Conservation (phyloP, 352 stramenopile genomes). For the Phytophthora pseudosyringae region DNA sequence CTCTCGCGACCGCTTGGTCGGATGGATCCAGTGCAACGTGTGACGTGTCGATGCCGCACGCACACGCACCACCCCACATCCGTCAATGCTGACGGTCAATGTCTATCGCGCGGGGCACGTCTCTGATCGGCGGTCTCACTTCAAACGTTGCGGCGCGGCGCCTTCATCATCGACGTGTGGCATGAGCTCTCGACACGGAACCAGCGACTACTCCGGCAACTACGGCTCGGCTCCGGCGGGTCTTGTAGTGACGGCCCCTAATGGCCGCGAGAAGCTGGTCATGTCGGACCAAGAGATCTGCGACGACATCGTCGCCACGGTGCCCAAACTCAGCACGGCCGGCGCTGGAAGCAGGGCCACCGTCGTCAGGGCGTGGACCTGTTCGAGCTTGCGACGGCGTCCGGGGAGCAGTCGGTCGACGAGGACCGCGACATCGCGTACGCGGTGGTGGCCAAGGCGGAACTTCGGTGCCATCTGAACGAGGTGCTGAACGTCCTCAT, state of each 20-base stretch:
- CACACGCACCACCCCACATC: constrained; percentile 19
- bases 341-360: constrained; percentile 49
- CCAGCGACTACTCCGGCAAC: constrained; percentile 21
- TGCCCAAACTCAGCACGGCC: constrained; percentile 57
- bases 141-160: constrained; percentile 19
- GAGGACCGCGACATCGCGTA: too few species aligned
- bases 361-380: constrained; percentile 47
- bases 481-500: constrained; percentile 69
- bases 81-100: too few species aligned
- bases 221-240: constrained; percentile 31
- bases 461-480: constrained; percentile 70
- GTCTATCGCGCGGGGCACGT: too few species aligned
- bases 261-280: constrained; percentile 39
- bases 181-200: constrained; percentile 42
- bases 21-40: constrained; percentile 13
- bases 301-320: constrained; percentile 63
- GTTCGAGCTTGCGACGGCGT: constrained; percentile 46
- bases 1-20: background rate
- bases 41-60: constrained; percentile 24
- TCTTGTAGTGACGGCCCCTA: constrained; percentile 37
- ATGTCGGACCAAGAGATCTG: constrained; percentile 56
- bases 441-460: too few species aligned
- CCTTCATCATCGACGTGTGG: constrained; percentile 2
- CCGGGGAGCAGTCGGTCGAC: constrained; percentile 25
- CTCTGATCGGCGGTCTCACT: constrained; percentile 11